Conservation (phyloP, 2,329 filamentous ascomycete species). For the Paecilomyces sp. region DNA sequence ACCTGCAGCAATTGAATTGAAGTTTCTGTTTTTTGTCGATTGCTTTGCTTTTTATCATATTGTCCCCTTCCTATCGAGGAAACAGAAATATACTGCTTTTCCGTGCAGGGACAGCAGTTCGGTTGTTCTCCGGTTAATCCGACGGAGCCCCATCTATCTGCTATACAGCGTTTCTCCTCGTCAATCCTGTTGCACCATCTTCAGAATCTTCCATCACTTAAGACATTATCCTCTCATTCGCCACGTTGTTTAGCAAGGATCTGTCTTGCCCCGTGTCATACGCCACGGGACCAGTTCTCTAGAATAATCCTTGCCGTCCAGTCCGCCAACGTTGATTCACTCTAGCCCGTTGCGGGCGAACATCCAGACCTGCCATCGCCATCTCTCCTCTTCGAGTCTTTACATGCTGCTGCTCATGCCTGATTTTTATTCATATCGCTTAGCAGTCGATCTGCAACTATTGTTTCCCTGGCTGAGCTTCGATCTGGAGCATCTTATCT, state of each 20-base stretch:
- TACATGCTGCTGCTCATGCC: not conserved
- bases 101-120: not conserved
- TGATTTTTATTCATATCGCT: not conserved
- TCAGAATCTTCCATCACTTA: not conserved
- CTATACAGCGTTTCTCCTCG: not conserved
- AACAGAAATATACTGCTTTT: not conserved
- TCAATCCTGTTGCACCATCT: not conserved
- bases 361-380: not conserved
- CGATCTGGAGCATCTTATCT: not conserved
- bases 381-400: not conserved
- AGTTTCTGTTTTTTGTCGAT: not conserved
- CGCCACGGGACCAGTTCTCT: not conserved
- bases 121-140: not conserved
- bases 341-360: not conserved
- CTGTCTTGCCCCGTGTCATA: not conserved
- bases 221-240: not conserved
- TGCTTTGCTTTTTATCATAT: not conserved
- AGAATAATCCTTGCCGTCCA: not conserved
- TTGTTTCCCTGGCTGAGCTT: not conserved
- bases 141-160: not conserved
- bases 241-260: not conserved
- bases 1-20: not conserved
- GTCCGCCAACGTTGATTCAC: not conserved
- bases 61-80: not conserved
- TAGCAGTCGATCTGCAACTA: not conserved